Evolutionary conservation across 805 yeast genomes (phyloP).

Genomic region (Candida insectorum): DNA sequence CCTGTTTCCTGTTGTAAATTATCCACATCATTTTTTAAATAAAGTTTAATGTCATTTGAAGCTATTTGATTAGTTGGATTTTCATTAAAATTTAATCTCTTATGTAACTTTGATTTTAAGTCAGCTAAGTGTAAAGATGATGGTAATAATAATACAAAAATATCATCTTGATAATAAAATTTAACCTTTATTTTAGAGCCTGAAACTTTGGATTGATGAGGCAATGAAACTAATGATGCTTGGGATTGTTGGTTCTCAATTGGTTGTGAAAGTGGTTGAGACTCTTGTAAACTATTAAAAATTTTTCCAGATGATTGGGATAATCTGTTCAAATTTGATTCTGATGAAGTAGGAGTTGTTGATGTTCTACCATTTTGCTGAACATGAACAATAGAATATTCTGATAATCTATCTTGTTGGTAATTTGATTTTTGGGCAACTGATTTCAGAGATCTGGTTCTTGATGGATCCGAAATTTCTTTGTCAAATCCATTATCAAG

Average conservation of each 20-base stretch:
- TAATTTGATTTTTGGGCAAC: slow-evolving; percentile 39
- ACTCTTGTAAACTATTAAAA: slow-evolving; percentile 12
- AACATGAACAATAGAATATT: slow-evolving; percentile 39
- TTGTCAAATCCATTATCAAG: slow-evolving; percentile 59
- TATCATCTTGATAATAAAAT: slow-evolving; percentile 77
- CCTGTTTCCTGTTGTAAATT: slow-evolving; percentile 31
- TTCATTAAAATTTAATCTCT: slow-evolving; percentile 38
- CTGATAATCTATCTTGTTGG: slow-evolving; percentile 52
- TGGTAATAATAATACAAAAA: slow-evolving; percentile 65
- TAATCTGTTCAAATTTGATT: slow-evolving; percentile 14
- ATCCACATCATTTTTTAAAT: slow-evolving; percentile 40
- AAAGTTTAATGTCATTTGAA: slow-evolving; percentile 28
- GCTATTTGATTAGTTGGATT: slow-evolving; percentile 20
- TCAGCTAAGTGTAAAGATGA: slow-evolving; percentile 46
- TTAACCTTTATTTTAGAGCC: slow-evolving; percentile 55
- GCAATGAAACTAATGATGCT: neutral
- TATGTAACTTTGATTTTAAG: slow-evolving; percentile 47
- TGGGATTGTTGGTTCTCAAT: neutral
- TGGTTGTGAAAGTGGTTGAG: slow-evolving; percentile 6
- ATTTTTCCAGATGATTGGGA: slow-evolving; percentile 9
- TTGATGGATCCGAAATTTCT: slow-evolving; percentile 29
- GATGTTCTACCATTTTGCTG: slow-evolving; percentile 17
- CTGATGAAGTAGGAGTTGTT: slow-evolving; percentile 25
- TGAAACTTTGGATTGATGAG: slow-evolving; percentile 1
- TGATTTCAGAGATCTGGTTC: slow-evolving; percentile 29